Evolutionary conservation across 257 asterid species (phyloP), one percentile per base, ranked within the genome.

Genomic region (Perilla frutescens): DNA sequence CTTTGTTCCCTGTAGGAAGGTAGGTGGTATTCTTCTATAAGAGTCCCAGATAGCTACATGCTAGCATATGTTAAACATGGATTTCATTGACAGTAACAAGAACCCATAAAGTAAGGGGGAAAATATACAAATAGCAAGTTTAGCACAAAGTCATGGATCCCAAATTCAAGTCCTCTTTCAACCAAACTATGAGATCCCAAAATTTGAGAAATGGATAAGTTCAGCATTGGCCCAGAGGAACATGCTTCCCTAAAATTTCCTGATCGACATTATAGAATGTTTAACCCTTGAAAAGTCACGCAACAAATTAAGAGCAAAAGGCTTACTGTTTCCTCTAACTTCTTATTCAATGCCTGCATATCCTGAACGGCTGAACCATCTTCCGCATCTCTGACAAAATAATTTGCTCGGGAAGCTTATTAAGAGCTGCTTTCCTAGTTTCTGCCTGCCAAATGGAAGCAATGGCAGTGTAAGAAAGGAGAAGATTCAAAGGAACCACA

Each of bases 361-460:
- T 94, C 97, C n/a, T n/a, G n/a, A n/a, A n/a, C n/a, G n/a, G n/a
- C 68, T 86, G 87, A 49, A 94, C 99, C 97, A 91, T 90, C 77
- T 76, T 77, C 70, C 91, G 86, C 68, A 94, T 96, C 86, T 94
- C 99, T 0, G 96, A 75, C 51, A 94, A 60, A 76, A 94, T 94
- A 66, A 91, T 86, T 78, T 90, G 96, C 70, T 94, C 97, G 5
- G 97, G 97, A 51, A 86, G 81, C 85, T 77, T 85, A 40, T 70
- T 77, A 53, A 94, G 75, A 64, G 90, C 88, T 65, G 82, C 91
- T 86, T 86, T 89, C 83, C 64, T 82, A 70, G 76, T 86, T 83
- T 88, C 86, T 8, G 95, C 91, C 98, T 70, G 78, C 63, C 71
- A 76, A 68, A 67, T 34, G 54, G 11, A 47, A 48, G 34, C 37